Conservation (phyloP, 2,329 filamentous ascomycete species). For the Sporothrix variecibatus region DNA sequence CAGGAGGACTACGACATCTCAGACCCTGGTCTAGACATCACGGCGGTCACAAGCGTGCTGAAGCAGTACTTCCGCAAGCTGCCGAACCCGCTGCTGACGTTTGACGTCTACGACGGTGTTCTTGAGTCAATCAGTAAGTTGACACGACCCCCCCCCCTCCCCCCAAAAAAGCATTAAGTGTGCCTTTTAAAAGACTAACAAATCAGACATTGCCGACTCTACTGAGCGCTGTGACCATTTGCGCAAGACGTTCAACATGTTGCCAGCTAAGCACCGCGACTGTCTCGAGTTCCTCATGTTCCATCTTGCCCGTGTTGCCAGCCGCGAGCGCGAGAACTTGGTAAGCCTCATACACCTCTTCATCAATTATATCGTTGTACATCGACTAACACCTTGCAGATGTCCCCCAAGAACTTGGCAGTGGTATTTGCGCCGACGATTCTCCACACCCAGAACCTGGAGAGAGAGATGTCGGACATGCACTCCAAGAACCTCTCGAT, state of each 20-base stretch:
- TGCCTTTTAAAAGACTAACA: no score
- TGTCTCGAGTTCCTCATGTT: slow-evolving; percentile 92
- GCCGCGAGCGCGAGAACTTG: slow-evolving; percentile 80
- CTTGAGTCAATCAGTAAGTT: slow-evolving; percentile 75
- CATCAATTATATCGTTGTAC: no score
- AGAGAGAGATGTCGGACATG: slow-evolving; percentile 95
- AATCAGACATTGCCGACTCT: slow-evolving; percentile 63
- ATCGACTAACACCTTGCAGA: slow-evolving; percentile 50
- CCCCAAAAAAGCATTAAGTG: no score
- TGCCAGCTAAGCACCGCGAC: slow-evolving; percentile 83
- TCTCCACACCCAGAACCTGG: slow-evolving; percentile 86
- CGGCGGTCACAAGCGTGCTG: slow-evolving; percentile 89
- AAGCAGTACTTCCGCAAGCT: slow-evolving; percentile 98
- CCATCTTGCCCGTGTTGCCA: slow-evolving; percentile 84
- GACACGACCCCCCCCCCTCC: not conserved
- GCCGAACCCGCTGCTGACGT: slow-evolving; percentile 85
- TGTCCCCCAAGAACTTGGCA: slow-evolving; percentile 94
- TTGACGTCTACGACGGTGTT: slow-evolving; percentile 86
- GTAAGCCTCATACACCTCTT: slow-evolving; percentile 50
- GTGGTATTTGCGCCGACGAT: slow-evolving; percentile 98
- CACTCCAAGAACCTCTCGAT: slow-evolving; percentile 89
- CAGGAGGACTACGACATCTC: slow-evolving; percentile 87
- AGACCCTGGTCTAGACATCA: slow-evolving; percentile 90
- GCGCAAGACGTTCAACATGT: slow-evolving; percentile 70
- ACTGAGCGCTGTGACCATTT: slow-evolving; percentile 71